phyloP scores from a whole-genome alignment of 768 basidiomycete genomes.

The Phaeotremella fagi region DNA sequence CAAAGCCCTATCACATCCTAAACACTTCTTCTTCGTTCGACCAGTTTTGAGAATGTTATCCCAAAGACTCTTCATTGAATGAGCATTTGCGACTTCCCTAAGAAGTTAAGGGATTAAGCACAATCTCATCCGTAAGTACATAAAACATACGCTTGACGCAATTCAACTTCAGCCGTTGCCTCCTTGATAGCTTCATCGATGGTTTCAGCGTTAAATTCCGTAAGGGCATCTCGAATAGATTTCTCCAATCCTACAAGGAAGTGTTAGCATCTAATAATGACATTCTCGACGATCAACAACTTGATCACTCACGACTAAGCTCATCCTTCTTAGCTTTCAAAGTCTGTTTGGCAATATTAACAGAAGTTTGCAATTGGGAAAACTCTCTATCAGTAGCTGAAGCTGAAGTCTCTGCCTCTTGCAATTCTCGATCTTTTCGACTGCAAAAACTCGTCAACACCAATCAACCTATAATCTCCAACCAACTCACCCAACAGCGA shows the following conservation, averaged over 20 bases:
- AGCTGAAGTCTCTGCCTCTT: conserved; percentile 52
- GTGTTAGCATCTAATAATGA: too few relatives aligned
- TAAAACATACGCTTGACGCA: conserved; percentile 22
- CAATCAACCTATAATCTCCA: not conserved
- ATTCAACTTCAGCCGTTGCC: conserved; percentile 39
- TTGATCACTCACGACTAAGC: conserved; percentile 56
- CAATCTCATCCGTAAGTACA: not conserved
- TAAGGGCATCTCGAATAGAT: conserved; percentile 51
- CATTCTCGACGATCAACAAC: too few relatives aligned
- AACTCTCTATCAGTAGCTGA: conserved; percentile 57
- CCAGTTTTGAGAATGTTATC: conserved; percentile 20
- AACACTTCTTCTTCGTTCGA: conserved; percentile 63
- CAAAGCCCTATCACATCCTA: conserved; percentile 69
- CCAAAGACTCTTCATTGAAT: conserved; percentile 21
- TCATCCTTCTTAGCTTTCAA: conserved; percentile 62
- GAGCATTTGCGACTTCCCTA: conserved; percentile 19
- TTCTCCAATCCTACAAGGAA: conserved; percentile 54
- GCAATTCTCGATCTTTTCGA: conserved; percentile 63
- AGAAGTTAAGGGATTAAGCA: not conserved
- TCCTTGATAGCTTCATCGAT: conserved; percentile 45
- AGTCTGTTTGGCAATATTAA: conserved; percentile 60
- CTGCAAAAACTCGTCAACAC: conserved; percentile 49
- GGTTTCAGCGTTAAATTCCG: conserved; percentile 27
- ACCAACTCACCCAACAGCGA: conserved; percentile 56
- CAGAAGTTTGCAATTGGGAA: conserved; percentile 61